Conservation (phyloP, 2,329 filamentous ascomycete genomes). For the Neobulgaria alba region DNA sequence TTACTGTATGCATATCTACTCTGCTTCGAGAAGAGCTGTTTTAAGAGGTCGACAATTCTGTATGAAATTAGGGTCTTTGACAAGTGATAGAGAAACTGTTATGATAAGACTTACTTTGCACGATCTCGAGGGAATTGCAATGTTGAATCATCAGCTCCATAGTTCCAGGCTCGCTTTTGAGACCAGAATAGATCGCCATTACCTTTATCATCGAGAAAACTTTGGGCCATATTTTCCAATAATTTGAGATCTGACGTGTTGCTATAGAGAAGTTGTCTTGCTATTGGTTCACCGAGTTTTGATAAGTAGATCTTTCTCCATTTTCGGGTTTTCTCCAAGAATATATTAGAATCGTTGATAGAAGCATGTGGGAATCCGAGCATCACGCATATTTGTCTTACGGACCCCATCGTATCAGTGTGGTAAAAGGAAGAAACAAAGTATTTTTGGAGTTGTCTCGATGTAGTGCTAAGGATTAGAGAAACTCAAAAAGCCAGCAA, state of each 20-base stretch:
- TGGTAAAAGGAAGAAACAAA: too few relatives aligned
- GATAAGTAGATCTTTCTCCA: slow-evolving; percentile 11
- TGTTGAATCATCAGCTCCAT: slow-evolving; percentile 2
- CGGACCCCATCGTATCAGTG: too few relatives aligned
- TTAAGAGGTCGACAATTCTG: slow-evolving; percentile 12
- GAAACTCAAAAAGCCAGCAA: too few relatives aligned
- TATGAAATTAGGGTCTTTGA: slow-evolving; percentile 1
- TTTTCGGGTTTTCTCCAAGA: slow-evolving; percentile 8
- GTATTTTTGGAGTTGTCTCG: too few relatives aligned
- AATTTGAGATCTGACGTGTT: slow-evolving; percentile 5
- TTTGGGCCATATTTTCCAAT: slow-evolving; percentile 8
- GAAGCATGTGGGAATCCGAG: slow-evolving; percentile 14
- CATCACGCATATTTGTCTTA: slow-evolving; percentile 8
- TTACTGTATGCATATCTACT: slow-evolving; percentile 13
- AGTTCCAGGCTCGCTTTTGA: slow-evolving; percentile 4
- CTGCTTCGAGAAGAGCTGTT: slow-evolving; percentile 15
- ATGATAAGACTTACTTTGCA: slow-evolving; percentile 5
- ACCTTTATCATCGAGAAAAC: slow-evolving; percentile 7
- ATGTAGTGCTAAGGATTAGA: too few relatives aligned
- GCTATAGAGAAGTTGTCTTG: slow-evolving; percentile 9
- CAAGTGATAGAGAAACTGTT: background rate
- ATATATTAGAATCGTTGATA: slow-evolving; percentile 11
- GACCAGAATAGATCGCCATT: slow-evolving; percentile 14
- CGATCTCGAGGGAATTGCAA: slow-evolving; percentile 9
- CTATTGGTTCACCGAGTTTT: slow-evolving; percentile 3